These are phyloP conservation scores for Eucalyptus lansdowneana DNA, from an alignment of 345 rosid genomes.

Conservation along the genomic window DNA sequence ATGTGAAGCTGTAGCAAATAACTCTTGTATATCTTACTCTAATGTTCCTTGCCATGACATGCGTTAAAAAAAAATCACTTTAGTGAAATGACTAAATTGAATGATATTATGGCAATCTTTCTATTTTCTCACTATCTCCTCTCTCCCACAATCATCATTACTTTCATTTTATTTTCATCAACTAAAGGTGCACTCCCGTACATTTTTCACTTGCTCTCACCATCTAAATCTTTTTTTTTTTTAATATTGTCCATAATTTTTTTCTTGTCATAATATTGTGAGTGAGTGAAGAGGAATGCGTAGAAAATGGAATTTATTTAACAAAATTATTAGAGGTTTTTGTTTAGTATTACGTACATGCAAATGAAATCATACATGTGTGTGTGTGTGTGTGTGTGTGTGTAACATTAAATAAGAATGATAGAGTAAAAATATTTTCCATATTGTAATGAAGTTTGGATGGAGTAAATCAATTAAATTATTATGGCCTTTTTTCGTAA, in stretches of 20 bases:
- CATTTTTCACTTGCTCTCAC: not conserved
- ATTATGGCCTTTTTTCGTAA: not conserved
- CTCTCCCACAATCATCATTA: too few relatives aligned
- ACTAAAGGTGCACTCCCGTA: too few relatives aligned
- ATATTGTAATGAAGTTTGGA: not conserved
- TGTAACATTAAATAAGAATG: not conserved
- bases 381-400: too few relatives aligned
- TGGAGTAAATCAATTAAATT: not conserved
- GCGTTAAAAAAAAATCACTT: too few relatives aligned
- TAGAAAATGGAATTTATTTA: not conserved
- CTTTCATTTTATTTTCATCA: too few relatives aligned
- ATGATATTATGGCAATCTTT: too few relatives aligned
- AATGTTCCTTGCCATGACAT: too few relatives aligned
- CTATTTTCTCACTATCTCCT: too few relatives aligned
- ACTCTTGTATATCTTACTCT: too few relatives aligned
- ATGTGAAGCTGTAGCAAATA: too few relatives aligned
- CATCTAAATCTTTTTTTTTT: fast-evolving
- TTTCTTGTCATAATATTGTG: not conserved
- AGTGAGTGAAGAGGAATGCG: not conserved
- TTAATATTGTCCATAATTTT: too few relatives aligned
- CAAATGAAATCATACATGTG: not conserved
- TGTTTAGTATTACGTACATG: not conserved
- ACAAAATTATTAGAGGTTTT: not conserved
- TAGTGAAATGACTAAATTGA: too few relatives aligned
- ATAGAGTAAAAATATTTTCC: not conserved